These are phyloP conservation scores for Salix caprea DNA, from an alignment of 345 rosid genomes.

Conservation along the genomic window DNA sequence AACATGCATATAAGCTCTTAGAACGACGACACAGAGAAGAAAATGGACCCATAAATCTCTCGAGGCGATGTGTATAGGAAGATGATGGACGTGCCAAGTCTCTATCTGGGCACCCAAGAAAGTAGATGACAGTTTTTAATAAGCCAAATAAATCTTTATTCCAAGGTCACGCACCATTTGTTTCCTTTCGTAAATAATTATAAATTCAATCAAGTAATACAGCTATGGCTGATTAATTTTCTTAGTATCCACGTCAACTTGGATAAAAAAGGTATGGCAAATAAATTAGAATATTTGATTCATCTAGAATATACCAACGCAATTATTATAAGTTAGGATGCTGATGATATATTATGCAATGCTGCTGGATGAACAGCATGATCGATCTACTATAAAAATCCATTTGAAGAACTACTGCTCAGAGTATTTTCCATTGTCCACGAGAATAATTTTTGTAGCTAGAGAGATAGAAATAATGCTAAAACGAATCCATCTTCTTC, in stretches of 20 bases:
- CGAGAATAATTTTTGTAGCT: too few relatives aligned
- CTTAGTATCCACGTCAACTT: background rate
- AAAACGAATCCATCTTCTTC: too few relatives aligned
- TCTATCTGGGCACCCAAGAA: constrained; percentile 29
- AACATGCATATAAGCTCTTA: too few relatives aligned
- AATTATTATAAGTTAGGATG: too few relatives aligned
- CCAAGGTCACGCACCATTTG: background rate
- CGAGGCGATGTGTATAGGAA: constrained; percentile 18
- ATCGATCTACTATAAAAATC: too few relatives aligned
- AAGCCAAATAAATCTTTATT: constrained; percentile 22
- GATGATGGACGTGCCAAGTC: constrained; percentile 26
- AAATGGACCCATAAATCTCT: constrained; percentile 11
- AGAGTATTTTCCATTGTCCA: too few relatives aligned
- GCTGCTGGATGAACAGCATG: too few relatives aligned
- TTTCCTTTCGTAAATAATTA: background rate
- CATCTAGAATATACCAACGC: too few relatives aligned
- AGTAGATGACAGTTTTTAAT: constrained; percentile 19
- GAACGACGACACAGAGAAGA: background rate
- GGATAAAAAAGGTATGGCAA: background rate
- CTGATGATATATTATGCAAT: too few relatives aligned
- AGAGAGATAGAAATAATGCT: too few relatives aligned
- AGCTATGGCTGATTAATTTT: background rate
- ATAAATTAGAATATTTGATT: background rate
- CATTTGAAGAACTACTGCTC: too few relatives aligned
- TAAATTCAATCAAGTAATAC: background rate